phyloP scores from a whole-genome alignment of 2,329 filamentous ascomycete species.

The Monosporascus sp. region DNA sequence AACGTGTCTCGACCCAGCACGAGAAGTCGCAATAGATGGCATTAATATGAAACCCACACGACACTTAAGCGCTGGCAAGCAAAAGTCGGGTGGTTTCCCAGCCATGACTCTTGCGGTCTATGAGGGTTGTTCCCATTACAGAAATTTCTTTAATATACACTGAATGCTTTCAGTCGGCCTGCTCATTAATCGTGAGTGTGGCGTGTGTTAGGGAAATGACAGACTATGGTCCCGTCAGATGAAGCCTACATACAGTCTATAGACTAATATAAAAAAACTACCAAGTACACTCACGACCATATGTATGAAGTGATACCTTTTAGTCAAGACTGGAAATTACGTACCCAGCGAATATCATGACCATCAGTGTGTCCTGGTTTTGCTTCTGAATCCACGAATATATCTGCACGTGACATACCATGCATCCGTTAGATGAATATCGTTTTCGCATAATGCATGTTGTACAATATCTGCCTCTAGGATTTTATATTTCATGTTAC shows the following conservation, averaged over 20 bases:
- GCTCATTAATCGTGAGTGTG: slow-evolving; percentile 17
- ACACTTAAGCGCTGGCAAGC: not conserved
- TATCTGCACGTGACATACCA: too few relatives aligned
- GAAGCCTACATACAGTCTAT: slow-evolving; percentile 25
- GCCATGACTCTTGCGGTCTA: slow-evolving; percentile 23
- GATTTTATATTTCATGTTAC: too few relatives aligned
- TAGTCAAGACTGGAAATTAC: too few relatives aligned
- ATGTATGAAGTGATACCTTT: too few relatives aligned
- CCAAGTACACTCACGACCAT: too few relatives aligned
- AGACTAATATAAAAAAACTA: slow-evolving; percentile 28
- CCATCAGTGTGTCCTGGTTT: too few relatives aligned
- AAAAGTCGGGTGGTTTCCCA: slow-evolving; percentile 7
- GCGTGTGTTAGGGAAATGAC: slow-evolving; percentile 18
- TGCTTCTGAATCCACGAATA: too few relatives aligned
- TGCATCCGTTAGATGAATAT: too few relatives aligned
- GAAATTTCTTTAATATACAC: slow-evolving; percentile 30
- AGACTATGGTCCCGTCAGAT: slow-evolving; percentile 24
- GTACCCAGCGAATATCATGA: too few relatives aligned
- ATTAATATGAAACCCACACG: slow-evolving; percentile 10
- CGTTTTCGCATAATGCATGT: too few relatives aligned
- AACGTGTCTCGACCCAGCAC: slow-evolving; percentile 87
- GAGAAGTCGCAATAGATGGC: slow-evolving; percentile 69
- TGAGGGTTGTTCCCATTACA: slow-evolving; percentile 22
- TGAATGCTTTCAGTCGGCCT: slow-evolving; percentile 25
- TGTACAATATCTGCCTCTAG: too few relatives aligned